phyloP scores from a whole-genome alignment of 176 grass and related monocot species.

The Paspalum vaginatum region DNA sequence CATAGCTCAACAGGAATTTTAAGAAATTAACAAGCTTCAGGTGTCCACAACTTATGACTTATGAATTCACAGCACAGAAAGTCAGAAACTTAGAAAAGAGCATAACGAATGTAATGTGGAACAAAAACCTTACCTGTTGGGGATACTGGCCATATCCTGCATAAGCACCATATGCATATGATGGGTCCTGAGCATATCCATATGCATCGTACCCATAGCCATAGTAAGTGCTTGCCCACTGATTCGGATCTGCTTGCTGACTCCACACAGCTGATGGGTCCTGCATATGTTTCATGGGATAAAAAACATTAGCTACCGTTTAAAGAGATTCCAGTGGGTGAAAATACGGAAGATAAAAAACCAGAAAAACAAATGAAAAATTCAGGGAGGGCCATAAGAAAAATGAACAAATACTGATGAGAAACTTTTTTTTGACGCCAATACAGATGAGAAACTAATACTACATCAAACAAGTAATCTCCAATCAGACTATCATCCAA shows the following conservation, averaged over 20 bases:
- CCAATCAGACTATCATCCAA: constrained; percentile 21
- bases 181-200: constrained; percentile 89
- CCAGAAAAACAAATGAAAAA: constrained; percentile 13
- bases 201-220: constrained; percentile 96
- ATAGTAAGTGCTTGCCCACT: constrained; percentile 88
- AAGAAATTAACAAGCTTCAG: constrained; percentile 13
- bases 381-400: background rate
- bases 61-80: constrained; percentile 4
- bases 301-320: constrained; percentile 26
- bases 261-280: constrained; percentile 76
- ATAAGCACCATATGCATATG: constrained; percentile 91
- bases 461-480: constrained; percentile 16
- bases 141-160: constrained; percentile 87
- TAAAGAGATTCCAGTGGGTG: constrained; percentile 12
- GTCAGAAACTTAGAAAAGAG: background rate
- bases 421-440: background rate
- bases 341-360: constrained; percentile 17
- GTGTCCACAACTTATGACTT: constrained; percentile 25
- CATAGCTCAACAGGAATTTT: background rate
- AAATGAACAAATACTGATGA: background rate
- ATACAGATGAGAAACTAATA: background rate
- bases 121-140: constrained; percentile 68
- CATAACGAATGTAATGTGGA: background rate
- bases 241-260: constrained; percentile 95
- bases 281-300: constrained; percentile 51